These are phyloP conservation scores for Sphagnum fallax DNA, from an alignment of 228 moss, liverwort and hornwort species.

Conservation along the genomic window DNA sequence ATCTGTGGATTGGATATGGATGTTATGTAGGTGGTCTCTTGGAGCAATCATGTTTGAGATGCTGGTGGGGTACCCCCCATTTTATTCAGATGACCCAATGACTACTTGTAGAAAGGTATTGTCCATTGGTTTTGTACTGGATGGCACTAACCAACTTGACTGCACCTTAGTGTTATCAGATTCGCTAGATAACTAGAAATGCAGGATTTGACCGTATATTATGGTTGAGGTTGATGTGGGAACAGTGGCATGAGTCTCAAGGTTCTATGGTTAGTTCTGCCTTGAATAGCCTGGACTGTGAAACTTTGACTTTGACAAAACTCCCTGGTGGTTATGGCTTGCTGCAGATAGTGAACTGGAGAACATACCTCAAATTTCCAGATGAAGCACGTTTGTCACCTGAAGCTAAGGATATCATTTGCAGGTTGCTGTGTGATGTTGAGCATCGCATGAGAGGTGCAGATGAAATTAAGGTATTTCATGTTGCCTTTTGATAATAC, in stretches of 20 bases:
- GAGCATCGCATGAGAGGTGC: constrained; percentile 84
- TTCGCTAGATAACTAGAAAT: no score
- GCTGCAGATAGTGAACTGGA: constrained; percentile 97
- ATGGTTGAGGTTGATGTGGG: no score
- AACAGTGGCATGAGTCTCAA: no score
- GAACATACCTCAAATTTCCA: constrained; percentile 92
- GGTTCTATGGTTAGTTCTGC: no score
- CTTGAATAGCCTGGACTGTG: no score
- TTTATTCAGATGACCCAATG: constrained; percentile 98
- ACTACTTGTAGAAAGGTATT: constrained; percentile 92
- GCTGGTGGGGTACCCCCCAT: constrained; percentile 97
- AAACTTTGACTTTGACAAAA: no score
- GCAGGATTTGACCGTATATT: no score
- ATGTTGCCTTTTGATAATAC: no score
- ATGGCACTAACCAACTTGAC: no score
- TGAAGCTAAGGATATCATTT: constrained; percentile 94
- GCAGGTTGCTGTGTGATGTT: constrained; percentile 97
- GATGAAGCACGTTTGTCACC: constrained; percentile 75
- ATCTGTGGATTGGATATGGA: neutral
- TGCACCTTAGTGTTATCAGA: no score
- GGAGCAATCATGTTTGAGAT: constrained; percentile 99
- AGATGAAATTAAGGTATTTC: constrained; percentile 80
- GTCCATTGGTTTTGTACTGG: no score
- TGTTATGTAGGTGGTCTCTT: constrained; percentile 84
- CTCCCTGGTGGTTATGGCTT: no score